A percentile compares a stretch with the other conserved stretches of the same genome.
These are phyloP conservation scores for Clohesyomyces aquaticus DNA, from an alignment of 495 filamentous ascomycete genomes.

Conservation along the genomic window DNA sequence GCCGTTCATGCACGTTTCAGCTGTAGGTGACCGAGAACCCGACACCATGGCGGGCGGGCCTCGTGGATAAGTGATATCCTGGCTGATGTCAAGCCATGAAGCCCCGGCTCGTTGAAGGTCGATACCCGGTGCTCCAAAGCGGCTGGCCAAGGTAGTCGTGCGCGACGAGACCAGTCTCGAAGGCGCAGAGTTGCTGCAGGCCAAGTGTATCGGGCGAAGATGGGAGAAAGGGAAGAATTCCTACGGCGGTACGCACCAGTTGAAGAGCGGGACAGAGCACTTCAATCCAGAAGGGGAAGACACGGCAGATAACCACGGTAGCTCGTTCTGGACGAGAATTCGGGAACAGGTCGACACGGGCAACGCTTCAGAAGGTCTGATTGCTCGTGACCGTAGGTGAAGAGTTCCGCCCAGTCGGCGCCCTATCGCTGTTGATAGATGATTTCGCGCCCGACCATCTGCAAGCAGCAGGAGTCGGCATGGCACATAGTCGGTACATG, in stretches of 20 bases:
- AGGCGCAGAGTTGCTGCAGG: neutral
- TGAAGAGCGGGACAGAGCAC: conserved; percentile 25
- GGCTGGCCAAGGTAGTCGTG: conserved; percentile 16
- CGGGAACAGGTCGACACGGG: conserved; percentile 7
- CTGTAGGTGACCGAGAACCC: conserved; percentile 26
- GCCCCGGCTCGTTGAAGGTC: conserved; percentile 6
- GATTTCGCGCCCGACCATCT: neutral
- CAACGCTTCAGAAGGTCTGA: neutral
- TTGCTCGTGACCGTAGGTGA: neutral
- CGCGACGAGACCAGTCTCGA: conserved; percentile 7
- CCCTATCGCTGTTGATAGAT: neutral
- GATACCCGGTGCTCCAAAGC: neutral
- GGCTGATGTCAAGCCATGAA: conserved; percentile 16
- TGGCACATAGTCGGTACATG: too few species aligned
- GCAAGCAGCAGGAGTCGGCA: neutral
- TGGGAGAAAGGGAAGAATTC: neutral
- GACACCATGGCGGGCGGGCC: conserved; percentile 27
- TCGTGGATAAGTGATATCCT: conserved; percentile 21
- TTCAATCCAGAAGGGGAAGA: conserved; percentile 20
- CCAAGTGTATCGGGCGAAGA: neutral
- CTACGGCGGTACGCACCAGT: neutral
- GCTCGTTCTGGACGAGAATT: conserved; percentile 8
- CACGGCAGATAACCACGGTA: conserved; percentile 27
- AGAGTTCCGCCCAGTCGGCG: neutral
- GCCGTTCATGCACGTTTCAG: conserved; percentile 34